Base-by-base conservation (phyloP, 331 rosid species). In the Pyracantha coccinea region DNA sequence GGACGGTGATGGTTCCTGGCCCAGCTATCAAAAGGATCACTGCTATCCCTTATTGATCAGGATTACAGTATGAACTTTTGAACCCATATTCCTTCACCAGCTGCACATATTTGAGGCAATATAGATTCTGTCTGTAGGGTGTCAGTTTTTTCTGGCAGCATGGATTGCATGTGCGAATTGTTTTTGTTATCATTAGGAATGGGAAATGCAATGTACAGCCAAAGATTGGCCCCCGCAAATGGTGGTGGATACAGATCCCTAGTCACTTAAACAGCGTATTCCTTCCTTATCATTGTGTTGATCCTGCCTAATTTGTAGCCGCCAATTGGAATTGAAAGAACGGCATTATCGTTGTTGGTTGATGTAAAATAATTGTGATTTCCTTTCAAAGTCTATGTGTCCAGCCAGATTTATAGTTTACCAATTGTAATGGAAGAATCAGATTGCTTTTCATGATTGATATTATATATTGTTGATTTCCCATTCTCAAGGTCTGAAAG, bases 1-100 rank as follows among this genome's bases (percentile, higher is more conserved):
- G 76, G 79, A 65, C 77, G 87, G 85, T 11, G 82, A 76, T 35
- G 84, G 73, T 78, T 82, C 87, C 76, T 93, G 97, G 90, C 89
- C 89, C 44, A 80, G 83, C 80, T 91, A 84, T 76, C 90, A 84
- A 54, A 85, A 81, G 82, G 92, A 87, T 81, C 96, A 93, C 76
- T 84, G 88, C 89, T 89, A 85, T 77, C 96, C 92, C 32, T 81
- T 89, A 81, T 79, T 91, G 77, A 77, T 89, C 82, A 84, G 82
- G 77, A 88, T 93, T 74, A 75, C 85, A 25, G 80, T 76, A 27
- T 88, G 85, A 86, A 74, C 73, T 75, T 82, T 66, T 75, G 41
- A 62, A 57, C 8, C 14, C 75, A 44, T 59, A 29, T 50, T 66
- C 44, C 73, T 67, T 28, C 67, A 69, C 41, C 59, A 16, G 61